phyloP scores from a whole-genome alignment of 352 stramenopile genomes.

The Elongisporangium anandrum region DNA sequence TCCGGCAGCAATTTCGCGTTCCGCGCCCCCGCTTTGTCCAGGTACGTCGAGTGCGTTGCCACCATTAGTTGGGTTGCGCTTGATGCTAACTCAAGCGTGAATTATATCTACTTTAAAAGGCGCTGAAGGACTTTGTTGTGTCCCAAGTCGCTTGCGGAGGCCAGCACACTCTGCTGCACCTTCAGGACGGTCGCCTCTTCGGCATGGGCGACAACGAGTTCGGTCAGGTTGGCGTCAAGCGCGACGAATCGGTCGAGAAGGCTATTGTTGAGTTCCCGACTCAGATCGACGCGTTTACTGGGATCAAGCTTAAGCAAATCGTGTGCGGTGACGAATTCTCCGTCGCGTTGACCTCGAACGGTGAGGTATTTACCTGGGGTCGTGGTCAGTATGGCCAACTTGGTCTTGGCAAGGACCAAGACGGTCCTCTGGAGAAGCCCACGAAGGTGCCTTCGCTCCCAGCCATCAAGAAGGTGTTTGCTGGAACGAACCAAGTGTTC shows the following conservation, averaged over 20 bases:
- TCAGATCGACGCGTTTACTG: conserved; percentile 16
- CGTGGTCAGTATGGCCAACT: conserved; percentile 66
- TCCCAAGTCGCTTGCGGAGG: conserved; percentile 59
- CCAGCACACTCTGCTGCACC: conserved; percentile 65
- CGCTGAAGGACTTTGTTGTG: conserved; percentile 48
- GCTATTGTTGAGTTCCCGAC: conserved; percentile 34
- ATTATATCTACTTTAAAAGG: conserved; percentile 17
- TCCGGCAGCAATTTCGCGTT: conserved; percentile 72
- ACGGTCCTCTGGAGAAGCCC: conserved; percentile 26
- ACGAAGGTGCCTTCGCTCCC: conserved; percentile 53
- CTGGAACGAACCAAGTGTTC: conserved; percentile 74
- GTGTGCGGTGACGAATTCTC: conserved; percentile 65
- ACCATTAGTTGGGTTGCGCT: not conserved
- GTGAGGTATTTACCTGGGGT: conserved; percentile 72
- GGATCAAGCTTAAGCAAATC: conserved; percentile 36
- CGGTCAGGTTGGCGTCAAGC: conserved; percentile 51
- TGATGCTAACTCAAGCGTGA: not conserved
- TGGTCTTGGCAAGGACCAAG: conserved; percentile 38
- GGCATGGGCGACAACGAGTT: conserved; percentile 75
- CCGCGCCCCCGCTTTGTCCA: conserved; percentile 62
- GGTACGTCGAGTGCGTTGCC: conserved; percentile 14
- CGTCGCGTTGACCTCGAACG: conserved; percentile 39
- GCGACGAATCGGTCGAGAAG: conserved; percentile 21
- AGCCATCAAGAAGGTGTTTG: conserved; percentile 54
- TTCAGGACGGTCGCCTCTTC: conserved; percentile 54